phyloP scores from a whole-genome alignment of 176 grass and related monocot species.

The Hordeum vulgare region DNA sequence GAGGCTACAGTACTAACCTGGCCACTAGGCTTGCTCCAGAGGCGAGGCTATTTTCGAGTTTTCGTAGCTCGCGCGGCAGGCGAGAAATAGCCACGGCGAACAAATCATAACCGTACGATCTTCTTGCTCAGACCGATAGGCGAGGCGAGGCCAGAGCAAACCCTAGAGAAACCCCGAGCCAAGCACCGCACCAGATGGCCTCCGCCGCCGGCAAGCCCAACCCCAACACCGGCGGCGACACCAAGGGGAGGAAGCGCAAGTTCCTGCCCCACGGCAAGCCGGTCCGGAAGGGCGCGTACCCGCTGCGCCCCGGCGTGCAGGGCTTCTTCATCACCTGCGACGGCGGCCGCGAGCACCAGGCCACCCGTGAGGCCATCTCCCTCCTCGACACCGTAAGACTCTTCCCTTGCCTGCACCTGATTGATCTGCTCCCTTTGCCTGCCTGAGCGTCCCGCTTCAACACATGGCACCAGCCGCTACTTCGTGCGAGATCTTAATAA shows the following conservation, averaged over 20 bases:
- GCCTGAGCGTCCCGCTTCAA: background rate
- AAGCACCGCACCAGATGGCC: conserved; percentile 18
- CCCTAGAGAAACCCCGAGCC: background rate
- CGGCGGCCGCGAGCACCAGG: conserved; percentile 84
- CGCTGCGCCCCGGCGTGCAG: conserved; percentile 75
- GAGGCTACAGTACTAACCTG: no score
- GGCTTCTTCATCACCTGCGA: conserved; percentile 98
- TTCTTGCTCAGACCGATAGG: no score
- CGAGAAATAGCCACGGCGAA: no score
- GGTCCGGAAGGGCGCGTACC: conserved; percentile 71
- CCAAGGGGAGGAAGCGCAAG: conserved; percentile 78
- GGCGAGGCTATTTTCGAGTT: no score
- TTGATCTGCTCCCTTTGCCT: background rate
- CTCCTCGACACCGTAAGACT: conserved; percentile 65
- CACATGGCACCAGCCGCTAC: background rate
- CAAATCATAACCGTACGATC: no score
- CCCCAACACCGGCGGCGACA: background rate
- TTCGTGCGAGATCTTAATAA: background rate
- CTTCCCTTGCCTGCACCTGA: background rate
- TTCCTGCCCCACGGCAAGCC: conserved; percentile 76
- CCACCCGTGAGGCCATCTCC: conserved; percentile 79
- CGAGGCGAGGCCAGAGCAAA: no score
- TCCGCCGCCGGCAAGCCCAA: conserved; percentile 43
- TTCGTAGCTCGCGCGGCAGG: no score
- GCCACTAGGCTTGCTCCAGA: no score